A percentile compares a stretch with the other conserved stretches of the same genome.
Conservation (phyloP, 306 rosid species). For the Cicer yamashitae region DNA sequence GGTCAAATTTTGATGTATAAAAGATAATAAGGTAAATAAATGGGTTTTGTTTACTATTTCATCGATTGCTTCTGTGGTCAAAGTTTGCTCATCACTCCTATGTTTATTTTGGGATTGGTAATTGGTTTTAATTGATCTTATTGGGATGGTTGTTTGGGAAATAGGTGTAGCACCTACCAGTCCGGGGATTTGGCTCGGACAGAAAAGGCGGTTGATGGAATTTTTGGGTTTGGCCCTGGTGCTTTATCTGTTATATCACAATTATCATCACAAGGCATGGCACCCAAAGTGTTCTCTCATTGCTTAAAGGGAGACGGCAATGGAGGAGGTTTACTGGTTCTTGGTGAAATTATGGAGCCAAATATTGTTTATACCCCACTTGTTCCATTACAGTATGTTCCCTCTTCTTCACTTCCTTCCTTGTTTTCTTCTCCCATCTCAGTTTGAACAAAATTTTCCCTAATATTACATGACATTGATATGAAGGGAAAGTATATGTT, state of each 20-base stretch:
- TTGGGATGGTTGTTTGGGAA: constrained; percentile 46
- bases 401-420: constrained; percentile 40
- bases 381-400: constrained; percentile 88
- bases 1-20: constrained; percentile 21
- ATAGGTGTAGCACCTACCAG: constrained; percentile 87
- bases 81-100: constrained; percentile 23
- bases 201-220: constrained; percentile 91
- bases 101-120: constrained; percentile 21
- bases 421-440: constrained; percentile 26
- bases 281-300: constrained; percentile 90
- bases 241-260: constrained; percentile 84
- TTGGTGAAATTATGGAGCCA: constrained; percentile 97
- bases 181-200: constrained; percentile 84
- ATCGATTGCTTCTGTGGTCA: constrained; percentile 11
- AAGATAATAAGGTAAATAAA: not conserved
- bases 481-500: constrained; percentile 27
- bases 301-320: constrained; percentile 85
- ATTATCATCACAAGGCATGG: constrained; percentile 70
- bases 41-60: constrained; percentile 23
- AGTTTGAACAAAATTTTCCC: not conserved
- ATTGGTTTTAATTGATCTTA: constrained; percentile 42
- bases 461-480: constrained; percentile 17
- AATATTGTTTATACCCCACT: constrained; percentile 87
- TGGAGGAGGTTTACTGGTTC: constrained; percentile 93
- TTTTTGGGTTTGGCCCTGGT: constrained; percentile 92